A percentile compares a stretch with the other conserved stretches of the same genome.
Conservation (phyloP, 768 basidiomycete species). For the Psilocybe cubensis region DNA sequence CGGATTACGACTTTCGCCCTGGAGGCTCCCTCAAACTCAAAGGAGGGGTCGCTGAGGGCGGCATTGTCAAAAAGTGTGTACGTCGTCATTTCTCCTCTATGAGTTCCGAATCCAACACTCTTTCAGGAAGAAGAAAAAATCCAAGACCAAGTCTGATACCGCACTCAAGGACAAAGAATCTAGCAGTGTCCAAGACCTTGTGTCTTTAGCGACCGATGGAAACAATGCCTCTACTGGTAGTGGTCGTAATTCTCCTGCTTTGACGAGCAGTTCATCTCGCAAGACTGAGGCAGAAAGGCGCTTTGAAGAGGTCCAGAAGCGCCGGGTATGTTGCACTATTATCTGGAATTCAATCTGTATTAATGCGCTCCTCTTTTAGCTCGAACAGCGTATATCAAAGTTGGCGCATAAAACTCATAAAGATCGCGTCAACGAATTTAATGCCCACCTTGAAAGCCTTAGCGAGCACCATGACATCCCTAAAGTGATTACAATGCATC, state of each 20-base stretch:
- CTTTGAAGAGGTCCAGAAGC: constrained; percentile 87
- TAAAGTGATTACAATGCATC: constrained; percentile 53
- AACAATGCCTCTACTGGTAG: constrained; percentile 55
- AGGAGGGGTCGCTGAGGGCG: constrained; percentile 77
- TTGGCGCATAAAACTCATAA: constrained; percentile 89
- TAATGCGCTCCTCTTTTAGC: constrained; percentile 42
- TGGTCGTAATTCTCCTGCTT: constrained; percentile 62
- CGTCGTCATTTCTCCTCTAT: constrained; percentile 12
- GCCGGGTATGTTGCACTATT: constrained; percentile 56
- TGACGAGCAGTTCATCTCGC: constrained; percentile 49
- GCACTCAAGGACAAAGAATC: constrained; percentile 48
- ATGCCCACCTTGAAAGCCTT: constrained; percentile 80
- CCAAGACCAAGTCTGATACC: constrained; percentile 58
- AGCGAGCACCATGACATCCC: constrained; percentile 96
- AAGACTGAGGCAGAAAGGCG: constrained; percentile 89
- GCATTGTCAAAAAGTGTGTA: constrained; percentile 80
- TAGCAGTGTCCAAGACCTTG: constrained; percentile 53
- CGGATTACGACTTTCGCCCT: constrained; percentile 83
- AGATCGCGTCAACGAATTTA: constrained; percentile 91
- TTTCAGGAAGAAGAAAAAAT: constrained; percentile 87
- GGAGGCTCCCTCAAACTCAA: constrained; percentile 92
- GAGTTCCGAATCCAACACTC: constrained; percentile 7
- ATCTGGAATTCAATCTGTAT: not conserved
- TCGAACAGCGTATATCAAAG: constrained; percentile 74
- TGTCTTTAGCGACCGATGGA: constrained; percentile 50